Evolutionary conservation across 2,329 filamentous ascomycete species (phyloP).

Genomic region (Ophiostoma pallidulum): DNA sequence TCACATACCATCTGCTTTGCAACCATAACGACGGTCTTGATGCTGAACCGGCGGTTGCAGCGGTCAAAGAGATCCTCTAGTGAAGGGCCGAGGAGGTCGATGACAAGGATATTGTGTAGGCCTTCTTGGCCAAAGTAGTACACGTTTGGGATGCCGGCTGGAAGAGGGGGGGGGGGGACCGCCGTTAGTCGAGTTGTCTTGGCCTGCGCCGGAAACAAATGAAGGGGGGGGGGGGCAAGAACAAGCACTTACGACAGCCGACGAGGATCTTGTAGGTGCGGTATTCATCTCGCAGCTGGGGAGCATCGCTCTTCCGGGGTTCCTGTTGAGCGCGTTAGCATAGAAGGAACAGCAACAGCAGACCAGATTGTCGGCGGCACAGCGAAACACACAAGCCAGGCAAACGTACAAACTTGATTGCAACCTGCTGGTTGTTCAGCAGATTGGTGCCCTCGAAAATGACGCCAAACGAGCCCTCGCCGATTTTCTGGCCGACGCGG

Average conservation of each 20-base stretch:
- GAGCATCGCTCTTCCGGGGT: conserved; percentile 96
- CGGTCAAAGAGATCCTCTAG: conserved; percentile 96
- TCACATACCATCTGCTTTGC: conserved; percentile 86
- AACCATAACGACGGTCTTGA: conserved; percentile 98
- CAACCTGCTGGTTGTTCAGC: conserved; percentile 97
- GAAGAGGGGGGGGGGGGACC: too few species aligned
- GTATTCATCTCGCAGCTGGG: conserved; percentile 95
- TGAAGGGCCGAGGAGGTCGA: conserved; percentile 88
- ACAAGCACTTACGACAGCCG: conserved; percentile 82
- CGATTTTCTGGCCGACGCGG: conserved; percentile 97
- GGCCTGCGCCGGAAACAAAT: too few species aligned
- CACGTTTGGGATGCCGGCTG: conserved; percentile 97
- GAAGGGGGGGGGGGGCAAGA: too few species aligned
- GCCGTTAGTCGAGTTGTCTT: too few species aligned
- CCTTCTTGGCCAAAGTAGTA: conserved; percentile 99
- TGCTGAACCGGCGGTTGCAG: conserved; percentile 87
- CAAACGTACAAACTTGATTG: conserved; percentile 90
- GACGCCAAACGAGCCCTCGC: conserved; percentile 95
- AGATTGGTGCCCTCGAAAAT: conserved; percentile 98
- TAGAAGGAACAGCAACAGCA: not conserved
- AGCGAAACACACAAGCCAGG: not conserved
- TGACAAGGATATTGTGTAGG: conserved; percentile 96
- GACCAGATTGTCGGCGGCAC: too few species aligned
- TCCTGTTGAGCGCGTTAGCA: conserved; percentile 46
- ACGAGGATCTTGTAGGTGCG: conserved; percentile 99